Percentiles rank a stretch among this genome's conserved stretches.
phyloP scores from a whole-genome alignment of 2,329 filamentous ascomycete genomes.

The Colletotrichum echinochloae region DNA sequence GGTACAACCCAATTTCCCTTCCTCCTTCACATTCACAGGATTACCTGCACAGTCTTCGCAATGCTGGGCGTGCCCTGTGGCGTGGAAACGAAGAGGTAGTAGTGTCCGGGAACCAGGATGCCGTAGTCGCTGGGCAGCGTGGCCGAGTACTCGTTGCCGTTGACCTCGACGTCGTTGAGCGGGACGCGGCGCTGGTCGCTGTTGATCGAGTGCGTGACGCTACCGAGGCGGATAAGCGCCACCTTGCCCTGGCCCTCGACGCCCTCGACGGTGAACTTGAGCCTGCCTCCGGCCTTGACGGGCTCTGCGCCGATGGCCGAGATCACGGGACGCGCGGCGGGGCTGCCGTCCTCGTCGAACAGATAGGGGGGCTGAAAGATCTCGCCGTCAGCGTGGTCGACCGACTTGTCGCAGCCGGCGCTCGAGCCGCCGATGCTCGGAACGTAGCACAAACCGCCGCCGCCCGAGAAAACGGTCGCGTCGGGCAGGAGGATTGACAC shows the following conservation, averaged over 20 bases:
- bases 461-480: slow-evolving; percentile 62
- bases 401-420: slow-evolving; percentile 53
- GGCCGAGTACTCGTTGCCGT: slow-evolving; percentile 52
- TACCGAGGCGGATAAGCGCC: slow-evolving; percentile 61
- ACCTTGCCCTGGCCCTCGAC: slow-evolving; percentile 51
- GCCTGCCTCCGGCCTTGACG: slow-evolving; percentile 44
- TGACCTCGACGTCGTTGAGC: slow-evolving; percentile 47
- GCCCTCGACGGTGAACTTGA: slow-evolving; percentile 46
- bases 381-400: slow-evolving; percentile 66
- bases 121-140: slow-evolving; percentile 61
- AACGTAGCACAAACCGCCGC: slow-evolving; percentile 63
- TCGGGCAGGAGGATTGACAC: slow-evolving; percentile 62
- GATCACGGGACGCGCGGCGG: slow-evolving; percentile 57
- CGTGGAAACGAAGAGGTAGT: slow-evolving; percentile 65
- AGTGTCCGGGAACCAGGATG: slow-evolving; percentile 64
- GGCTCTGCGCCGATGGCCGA: slow-evolving; percentile 44
- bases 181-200: slow-evolving; percentile 68
- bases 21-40: slow-evolving; percentile 29
- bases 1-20: not conserved
- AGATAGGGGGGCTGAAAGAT: slow-evolving; percentile 69
- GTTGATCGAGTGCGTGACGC: slow-evolving; percentile 66
- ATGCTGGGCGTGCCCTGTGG: slow-evolving; percentile 59
- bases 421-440: slow-evolving; percentile 33
- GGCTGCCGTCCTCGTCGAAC: slow-evolving; percentile 57
- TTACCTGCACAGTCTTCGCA: slow-evolving; percentile 54